These are phyloP conservation scores for Bocquillonia castaneifolia DNA, from an alignment of 441 rosid genomes.

Conservation along the genomic window DNA sequence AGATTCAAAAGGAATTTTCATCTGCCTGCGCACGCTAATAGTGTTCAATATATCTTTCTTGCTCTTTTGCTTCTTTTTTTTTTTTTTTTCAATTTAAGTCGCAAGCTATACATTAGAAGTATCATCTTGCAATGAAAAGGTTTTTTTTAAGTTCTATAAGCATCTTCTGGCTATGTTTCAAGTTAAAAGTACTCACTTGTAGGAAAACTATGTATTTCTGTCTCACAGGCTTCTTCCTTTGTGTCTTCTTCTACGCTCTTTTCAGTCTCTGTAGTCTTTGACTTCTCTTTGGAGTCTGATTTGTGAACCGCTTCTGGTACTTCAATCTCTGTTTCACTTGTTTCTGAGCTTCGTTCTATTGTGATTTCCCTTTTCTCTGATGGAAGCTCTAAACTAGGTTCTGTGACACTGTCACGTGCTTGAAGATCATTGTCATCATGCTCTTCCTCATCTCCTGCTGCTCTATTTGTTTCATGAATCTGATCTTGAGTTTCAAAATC, in stretches of 20 bases:
- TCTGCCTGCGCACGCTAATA: too few species aligned
- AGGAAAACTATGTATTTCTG: conserved; percentile 15
- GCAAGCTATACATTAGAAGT: background rate
- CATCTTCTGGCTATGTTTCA: background rate
- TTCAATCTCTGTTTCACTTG: conserved; percentile 16
- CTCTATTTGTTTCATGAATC: conserved; percentile 24
- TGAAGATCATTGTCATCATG: conserved; percentile 21
- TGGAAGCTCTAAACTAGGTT: conserved; percentile 16
- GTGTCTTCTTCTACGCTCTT: conserved; percentile 20
- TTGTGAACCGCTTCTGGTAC: conserved; percentile 14
- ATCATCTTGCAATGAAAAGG: too few species aligned
- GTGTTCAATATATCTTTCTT: too few species aligned
- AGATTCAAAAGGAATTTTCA: too few species aligned
- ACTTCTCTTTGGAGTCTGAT: conserved; percentile 18
- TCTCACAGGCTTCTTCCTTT: conserved; percentile 23
- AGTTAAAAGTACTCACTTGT: conserved; percentile 24
- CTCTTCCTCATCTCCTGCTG: conserved; percentile 20
- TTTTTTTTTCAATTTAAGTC: too few species aligned
- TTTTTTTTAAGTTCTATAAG: too few species aligned
- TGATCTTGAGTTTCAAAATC: conserved; percentile 26
- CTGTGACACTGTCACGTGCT: conserved; percentile 17
- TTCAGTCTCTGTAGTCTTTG: conserved; percentile 14
- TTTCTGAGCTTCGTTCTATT: conserved; percentile 22
- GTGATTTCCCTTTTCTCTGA: conserved; percentile 12
- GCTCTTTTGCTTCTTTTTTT: too few species aligned